Percentiles rank a stretch among this genome's conserved stretches.
These are phyloP conservation scores for Taphrina pruni DNA, from an alignment of 1,139 yeast genomes.

Conservation along the genomic window DNA sequence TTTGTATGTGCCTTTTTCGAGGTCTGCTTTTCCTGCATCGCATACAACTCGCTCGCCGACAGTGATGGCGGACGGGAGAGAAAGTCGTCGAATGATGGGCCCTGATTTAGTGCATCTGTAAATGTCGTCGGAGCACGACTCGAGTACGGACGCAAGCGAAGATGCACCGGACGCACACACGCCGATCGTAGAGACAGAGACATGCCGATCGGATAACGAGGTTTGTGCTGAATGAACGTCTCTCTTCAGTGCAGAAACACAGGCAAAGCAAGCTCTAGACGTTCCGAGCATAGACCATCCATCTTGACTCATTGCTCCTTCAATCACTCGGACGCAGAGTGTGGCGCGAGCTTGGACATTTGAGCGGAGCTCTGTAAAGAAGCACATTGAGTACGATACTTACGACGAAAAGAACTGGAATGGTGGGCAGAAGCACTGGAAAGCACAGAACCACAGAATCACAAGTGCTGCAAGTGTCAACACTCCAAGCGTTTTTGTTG, in stretches of 20 bases:
- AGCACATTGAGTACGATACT: neutral
- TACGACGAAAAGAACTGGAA: no score
- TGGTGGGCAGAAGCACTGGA: no score
- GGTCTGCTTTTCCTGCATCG: slow-evolving; percentile 35
- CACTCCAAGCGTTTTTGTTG: no score
- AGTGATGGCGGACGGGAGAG: slow-evolving; percentile 71
- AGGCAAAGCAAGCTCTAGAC: no score
- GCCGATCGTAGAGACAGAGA: neutral
- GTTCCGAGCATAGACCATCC: neutral
- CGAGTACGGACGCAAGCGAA: slow-evolving; percentile 12
- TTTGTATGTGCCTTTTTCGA: slow-evolving; percentile 45
- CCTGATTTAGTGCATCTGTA: slow-evolving; percentile 74
- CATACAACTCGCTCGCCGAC: slow-evolving; percentile 38
- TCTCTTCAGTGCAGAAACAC: no score
- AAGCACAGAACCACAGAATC: no score
- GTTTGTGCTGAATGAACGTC: neutral
- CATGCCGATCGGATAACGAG: neutral
- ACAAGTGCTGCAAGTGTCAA: no score
- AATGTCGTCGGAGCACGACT: slow-evolving; percentile 64
- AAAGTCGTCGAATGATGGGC: slow-evolving; percentile 94
- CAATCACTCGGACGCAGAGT: neutral
- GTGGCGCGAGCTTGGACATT: slow-evolving; percentile 9
- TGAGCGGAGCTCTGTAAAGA: neutral
- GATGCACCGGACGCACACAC: neutral
- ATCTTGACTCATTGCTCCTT: neutral